Evolutionary conservation across 176 grass and related monocot genomes (phyloP).

Genomic region (Musa schizocarpa): DNA sequence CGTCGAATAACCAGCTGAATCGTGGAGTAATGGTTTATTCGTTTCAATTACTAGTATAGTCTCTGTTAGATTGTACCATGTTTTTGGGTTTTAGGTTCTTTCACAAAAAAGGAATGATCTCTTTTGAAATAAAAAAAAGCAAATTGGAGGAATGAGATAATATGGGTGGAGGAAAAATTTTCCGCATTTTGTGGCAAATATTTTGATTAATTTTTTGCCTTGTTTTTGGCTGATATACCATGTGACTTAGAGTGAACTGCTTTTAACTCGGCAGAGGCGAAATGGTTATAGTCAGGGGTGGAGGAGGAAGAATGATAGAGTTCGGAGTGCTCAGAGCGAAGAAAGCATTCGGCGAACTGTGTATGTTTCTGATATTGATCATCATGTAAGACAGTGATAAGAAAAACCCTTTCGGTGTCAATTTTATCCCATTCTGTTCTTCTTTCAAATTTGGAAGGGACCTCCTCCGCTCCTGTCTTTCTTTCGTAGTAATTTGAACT

Average conservation of each 20-base stretch:
- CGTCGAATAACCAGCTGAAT: constrained; percentile 42
- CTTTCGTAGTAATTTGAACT: no score
- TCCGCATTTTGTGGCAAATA: no score
- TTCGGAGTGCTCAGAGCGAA: constrained; percentile 44
- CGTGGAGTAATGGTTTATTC: constrained; percentile 30
- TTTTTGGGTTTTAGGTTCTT: neutral
- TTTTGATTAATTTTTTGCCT: no score
- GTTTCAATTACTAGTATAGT: constrained; percentile 2
- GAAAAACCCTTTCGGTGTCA: neutral
- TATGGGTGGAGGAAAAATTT: no score
- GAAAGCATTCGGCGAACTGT: constrained; percentile 74
- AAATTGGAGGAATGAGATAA: no score
- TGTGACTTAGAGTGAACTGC: no score
- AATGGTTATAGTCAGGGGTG: constrained; percentile 50
- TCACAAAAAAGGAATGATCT: no score
- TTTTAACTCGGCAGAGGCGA: constrained; percentile 36
- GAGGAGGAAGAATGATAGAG: constrained; percentile 32
- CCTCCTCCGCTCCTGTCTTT: neutral
- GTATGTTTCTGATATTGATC: constrained; percentile 95
- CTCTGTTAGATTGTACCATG: neutral
- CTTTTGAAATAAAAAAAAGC: no score
- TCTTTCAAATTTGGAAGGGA: constrained; percentile 5
- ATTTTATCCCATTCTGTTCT: constrained; percentile 5
- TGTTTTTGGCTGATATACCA: no score
- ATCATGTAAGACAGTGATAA: constrained; percentile 45